Conservation (phyloP, 2,329 filamentous ascomycete genomes). For the Aspergillus quadrilineatus region DNA sequence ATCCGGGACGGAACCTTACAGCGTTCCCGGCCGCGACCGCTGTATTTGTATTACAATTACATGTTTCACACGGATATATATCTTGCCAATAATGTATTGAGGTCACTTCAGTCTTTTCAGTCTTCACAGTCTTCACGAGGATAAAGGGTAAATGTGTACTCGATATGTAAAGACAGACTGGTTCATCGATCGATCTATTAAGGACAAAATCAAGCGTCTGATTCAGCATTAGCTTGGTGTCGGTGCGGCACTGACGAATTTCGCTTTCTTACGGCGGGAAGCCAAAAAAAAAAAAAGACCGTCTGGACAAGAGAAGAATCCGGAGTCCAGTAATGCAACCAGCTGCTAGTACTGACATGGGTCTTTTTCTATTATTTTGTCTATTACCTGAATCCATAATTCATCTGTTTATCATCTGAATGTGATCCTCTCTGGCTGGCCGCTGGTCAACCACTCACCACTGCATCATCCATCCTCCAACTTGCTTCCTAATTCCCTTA, state of each 20-base stretch:
- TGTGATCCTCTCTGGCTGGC: slow-evolving; percentile 8
- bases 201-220: not conserved
- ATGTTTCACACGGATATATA: no score
- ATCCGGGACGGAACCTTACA: slow-evolving; percentile 3
- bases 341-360: slow-evolving; percentile 11
- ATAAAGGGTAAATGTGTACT: not conserved
- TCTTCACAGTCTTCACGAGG: no score
- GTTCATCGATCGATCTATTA: not conserved
- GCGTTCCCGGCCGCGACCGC: slow-evolving; percentile 1
- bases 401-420: slow-evolving; percentile 6
- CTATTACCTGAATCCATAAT: slow-evolving; percentile 13
- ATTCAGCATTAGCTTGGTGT: not conserved
- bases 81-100: no score
- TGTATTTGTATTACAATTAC: slow-evolving; percentile 10
- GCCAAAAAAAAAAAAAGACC: slow-evolving; percentile 18
- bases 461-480: slow-evolving; percentile 10
- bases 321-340: slow-evolving; percentile 1
- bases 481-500: not conserved
- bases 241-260: slow-evolving; percentile 9
- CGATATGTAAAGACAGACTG: not conserved
- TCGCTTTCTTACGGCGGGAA: slow-evolving; percentile 23
- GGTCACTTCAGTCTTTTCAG: no score
- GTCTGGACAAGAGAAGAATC: slow-evolving; percentile 14
- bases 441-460: slow-evolving; percentile 4
- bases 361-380: slow-evolving; percentile 5